Percentiles rank a stretch among this genome's conserved stretches.
Evolutionary conservation across 2,329 filamentous ascomycete species (phyloP).

Genomic region (Fusarium sarcochroum): DNA sequence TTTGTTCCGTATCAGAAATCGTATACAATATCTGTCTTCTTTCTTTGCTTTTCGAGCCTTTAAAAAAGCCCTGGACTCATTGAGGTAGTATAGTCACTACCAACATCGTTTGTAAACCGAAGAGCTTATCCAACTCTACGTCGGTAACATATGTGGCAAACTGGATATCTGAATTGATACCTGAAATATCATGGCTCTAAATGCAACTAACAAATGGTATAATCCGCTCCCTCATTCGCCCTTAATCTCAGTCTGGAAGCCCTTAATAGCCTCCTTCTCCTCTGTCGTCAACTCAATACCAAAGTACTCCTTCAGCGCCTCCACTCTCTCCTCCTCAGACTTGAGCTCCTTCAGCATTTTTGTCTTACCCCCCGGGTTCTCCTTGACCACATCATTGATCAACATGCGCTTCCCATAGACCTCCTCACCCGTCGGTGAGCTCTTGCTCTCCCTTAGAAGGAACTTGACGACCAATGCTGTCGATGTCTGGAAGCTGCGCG

Average conservation of each 20-base stretch:
- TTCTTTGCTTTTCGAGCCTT: too few relatives aligned
- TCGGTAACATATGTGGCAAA: too few relatives aligned
- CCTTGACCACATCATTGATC: constrained; percentile 65
- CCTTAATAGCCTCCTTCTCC: constrained; percentile 65
- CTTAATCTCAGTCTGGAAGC: constrained; percentile 62
- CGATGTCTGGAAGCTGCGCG: constrained; percentile 67
- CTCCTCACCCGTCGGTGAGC: constrained; percentile 58
- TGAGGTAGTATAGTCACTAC: too few relatives aligned
- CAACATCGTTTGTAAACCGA: too few relatives aligned
- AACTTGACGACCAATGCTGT: constrained; percentile 68
- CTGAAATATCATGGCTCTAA: background rate
- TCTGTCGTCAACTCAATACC: constrained; percentile 64
- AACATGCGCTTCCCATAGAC: constrained; percentile 69
- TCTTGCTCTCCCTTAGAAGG: constrained; percentile 59
- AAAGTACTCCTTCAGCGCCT: constrained; percentile 66
- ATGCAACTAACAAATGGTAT: constrained; percentile 14
- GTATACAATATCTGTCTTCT: too few relatives aligned
- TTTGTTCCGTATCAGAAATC: too few relatives aligned
- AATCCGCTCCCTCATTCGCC: constrained; percentile 4
- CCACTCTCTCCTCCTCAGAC: constrained; percentile 68
- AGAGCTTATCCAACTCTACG: too few relatives aligned
- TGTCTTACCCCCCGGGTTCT: constrained; percentile 65
- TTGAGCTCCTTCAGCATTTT: constrained; percentile 61
- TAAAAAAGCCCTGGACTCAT: too few relatives aligned
- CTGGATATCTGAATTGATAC: background rate